Base-by-base conservation (phyloP, 1,139 yeast species). In the Komagataea norvegica region DNA sequence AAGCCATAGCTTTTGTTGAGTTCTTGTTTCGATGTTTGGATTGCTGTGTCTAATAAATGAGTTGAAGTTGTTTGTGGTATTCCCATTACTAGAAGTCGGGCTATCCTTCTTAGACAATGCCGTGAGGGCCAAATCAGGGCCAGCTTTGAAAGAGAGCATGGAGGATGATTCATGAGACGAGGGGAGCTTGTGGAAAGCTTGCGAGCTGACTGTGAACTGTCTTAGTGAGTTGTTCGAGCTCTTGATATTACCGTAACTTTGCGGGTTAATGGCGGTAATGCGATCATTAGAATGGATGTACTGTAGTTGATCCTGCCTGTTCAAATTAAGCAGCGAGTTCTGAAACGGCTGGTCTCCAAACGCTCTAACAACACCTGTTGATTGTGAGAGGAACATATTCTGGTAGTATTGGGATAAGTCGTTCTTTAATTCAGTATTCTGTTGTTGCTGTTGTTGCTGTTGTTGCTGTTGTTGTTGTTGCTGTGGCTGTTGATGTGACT, bases 1-100 rank as follows among this genome's bases (percentile, higher is more conserved):
- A 26, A 85, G 62, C 94, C 94, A 84, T 35, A 85, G 68, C 45
- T 82, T 72, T 52, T 84, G 91, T 54, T 85, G 95, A 0, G 94
- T 84, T 58, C 95, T 69, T 1, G 87, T 79, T 37, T 77, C 80
- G n/a, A 62, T 59, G 33, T 63, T 65, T 3, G 60, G 54, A 27
- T 57, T 61, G 6, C 48, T 46, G 3, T 62, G 47, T 29, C 59
- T 62, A 13, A 65, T 45, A 41, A 64, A 64, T 15, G 61, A 57
- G 8, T 59, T 54, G 42, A 64, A 62, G 40, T 64, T 62, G 29
- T 59, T 56, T 14, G 63, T 55, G 2, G 51, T 44, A 6, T 29
- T 45, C 7, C 4, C 13, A 13, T 11, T 9, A 11, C 28, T 31
- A 18, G 19, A 25, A 23, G 31, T 18, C 3, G 34, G 38, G 21